Conservation (phyloP, 352 stramenopile species). For the Globisporangium canariense region DNA sequence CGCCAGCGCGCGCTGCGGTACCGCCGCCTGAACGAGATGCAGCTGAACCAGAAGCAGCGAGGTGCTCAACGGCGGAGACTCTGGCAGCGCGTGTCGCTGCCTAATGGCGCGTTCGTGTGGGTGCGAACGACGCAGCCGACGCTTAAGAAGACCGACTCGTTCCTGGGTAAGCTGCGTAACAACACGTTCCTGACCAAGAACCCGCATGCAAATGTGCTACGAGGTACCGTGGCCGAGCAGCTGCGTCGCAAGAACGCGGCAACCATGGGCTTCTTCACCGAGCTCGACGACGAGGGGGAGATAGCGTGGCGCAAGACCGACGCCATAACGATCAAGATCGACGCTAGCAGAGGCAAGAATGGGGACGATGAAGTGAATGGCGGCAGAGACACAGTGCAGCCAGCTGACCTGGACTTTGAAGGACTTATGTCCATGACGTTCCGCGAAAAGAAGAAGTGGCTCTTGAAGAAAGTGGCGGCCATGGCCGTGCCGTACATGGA, state of each 20-base stretch:
- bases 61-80: constrained; percentile 45
- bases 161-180: constrained; percentile 53
- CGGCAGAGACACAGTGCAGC: constrained; percentile 20
- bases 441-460: constrained; percentile 74
- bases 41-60: constrained; percentile 62
- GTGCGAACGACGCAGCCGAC: constrained; percentile 40
- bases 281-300: constrained; percentile 41
- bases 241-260: constrained; percentile 74
- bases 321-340: constrained; percentile 40
- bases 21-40: constrained; percentile 61
- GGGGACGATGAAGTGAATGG: constrained; percentile 8
- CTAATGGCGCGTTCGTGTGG: constrained; percentile 62
- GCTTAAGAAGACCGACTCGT: constrained; percentile 35
- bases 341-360: constrained; percentile 24
- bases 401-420: constrained; percentile 49
- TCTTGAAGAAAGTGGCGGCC: constrained; percentile 59
- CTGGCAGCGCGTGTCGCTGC: constrained; percentile 59
- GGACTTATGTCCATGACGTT: constrained; percentile 66
- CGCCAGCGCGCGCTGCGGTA: constrained; percentile 59
- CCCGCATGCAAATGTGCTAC: constrained; percentile 35
- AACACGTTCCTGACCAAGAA: constrained; percentile 60
- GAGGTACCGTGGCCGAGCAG: constrained; percentile 51
- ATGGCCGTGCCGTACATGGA: constrained; percentile 61
- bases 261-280: constrained; percentile 68
- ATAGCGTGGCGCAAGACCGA: constrained; percentile 53